Evolutionary conservation across 2,329 filamentous ascomycete genomes (phyloP), one percentile per base, ranked within the genome.

Genomic region (Alternaria metachromatica): DNA sequence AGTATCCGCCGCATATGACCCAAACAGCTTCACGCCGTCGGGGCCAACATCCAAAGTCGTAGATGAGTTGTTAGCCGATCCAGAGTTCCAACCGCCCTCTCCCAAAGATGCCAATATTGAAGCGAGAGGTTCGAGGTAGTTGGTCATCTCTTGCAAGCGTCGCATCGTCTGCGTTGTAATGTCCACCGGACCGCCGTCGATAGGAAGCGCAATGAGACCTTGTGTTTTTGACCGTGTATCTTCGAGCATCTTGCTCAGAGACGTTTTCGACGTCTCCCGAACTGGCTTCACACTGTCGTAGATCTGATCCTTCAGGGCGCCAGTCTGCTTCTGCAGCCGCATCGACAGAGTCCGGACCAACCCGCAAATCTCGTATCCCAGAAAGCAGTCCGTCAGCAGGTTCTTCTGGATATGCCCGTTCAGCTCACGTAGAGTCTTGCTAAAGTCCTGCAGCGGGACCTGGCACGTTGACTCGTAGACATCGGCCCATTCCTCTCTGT

Each of bases 301-400:
- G 55, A 99, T 88, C 6, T 93, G 87, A 28, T 88, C 85, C 77
- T 97, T 97, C 62, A 97, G 85, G 74, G 97, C 93, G 3, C 93
- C 93, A 0, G 94, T 97, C 65, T 91, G 89, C 5, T 88, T 87
- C 67, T 97, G 95, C 5, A 99, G 83, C 43, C 91, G 90, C 60
- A 90, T 90, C 3, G 93, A 94, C 51, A 97, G 85, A 12, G 87
- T 87, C 1, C 93, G 92, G 50, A 98, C 89, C 64, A 97, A 92
- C 73, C 97, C 95, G 30, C 96, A 92, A 30, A 98, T 92, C 77
- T 99, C 96, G 78, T 97, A 99, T 8, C 94, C 94, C 53, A 99
- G 87, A 78, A 93, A 98, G 80, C 95, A 98, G 79, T 99, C 96
- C 0, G 93, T 97, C 69, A 89, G 88, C 43, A 97, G 83, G 75